A percentile compares a stretch with the other conserved stretches of the same genome.
Evolutionary conservation across 495 filamentous ascomycete genomes (phyloP).

Genomic region (Aspergillus biplanus): DNA sequence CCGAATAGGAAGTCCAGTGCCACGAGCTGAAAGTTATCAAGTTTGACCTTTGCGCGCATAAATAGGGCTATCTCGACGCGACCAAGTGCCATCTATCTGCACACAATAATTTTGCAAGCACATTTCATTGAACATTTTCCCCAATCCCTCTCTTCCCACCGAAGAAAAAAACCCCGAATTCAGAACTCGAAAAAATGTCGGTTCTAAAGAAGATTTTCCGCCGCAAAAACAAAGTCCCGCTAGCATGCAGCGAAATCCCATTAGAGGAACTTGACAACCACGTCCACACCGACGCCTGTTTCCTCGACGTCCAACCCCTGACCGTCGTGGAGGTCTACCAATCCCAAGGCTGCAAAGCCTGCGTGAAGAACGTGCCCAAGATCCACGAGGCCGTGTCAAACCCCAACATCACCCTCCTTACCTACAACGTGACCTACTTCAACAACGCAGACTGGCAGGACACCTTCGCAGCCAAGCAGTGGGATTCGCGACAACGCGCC

Average conservation of each 20-base stretch:
- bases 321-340: constrained; percentile 12
- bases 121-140: no score
- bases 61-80: no score
- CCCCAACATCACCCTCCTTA: constrained; percentile 15
- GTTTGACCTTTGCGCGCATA: no score
- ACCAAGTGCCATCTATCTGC: no score
- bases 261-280: constrained; percentile 12
- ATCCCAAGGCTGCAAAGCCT: constrained; percentile 18
- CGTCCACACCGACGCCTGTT: constrained; percentile 16
- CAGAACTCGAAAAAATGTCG: neutral
- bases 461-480: constrained; percentile 3
- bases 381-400: constrained; percentile 12
- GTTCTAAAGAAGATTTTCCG: constrained; percentile 8
- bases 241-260: constrained; percentile 14
- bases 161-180: no score
- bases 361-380: constrained; percentile 17
- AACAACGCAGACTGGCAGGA: constrained; percentile 16
- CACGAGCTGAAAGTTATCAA: no score
- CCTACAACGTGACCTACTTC: constrained; percentile 17
- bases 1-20: no score
- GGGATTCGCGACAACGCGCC: constrained; percentile 16
- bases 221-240: constrained; percentile 18
- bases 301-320: constrained; percentile 16
- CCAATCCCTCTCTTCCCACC: no score
- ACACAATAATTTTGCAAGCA: no score